Evolutionary conservation across 495 filamentous ascomycete genomes (phyloP).

Genomic region (Sordaria brevicollis): DNA sequence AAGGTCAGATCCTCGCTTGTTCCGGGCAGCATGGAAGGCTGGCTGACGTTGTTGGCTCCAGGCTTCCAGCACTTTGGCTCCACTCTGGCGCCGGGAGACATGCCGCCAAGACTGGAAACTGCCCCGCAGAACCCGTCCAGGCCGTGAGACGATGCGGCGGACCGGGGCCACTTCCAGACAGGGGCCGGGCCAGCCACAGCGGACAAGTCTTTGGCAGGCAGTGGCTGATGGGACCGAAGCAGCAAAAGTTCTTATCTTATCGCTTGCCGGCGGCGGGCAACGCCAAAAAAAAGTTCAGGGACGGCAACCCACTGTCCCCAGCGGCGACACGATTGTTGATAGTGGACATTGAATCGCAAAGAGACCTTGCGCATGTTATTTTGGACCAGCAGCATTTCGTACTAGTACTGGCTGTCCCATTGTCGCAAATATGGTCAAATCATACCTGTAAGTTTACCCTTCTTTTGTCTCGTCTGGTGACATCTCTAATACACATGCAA

Average conservation of each 20-base stretch:
- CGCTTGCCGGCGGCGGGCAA: constrained; percentile 2
- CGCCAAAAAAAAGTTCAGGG: constrained; percentile 22
- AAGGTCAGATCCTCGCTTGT: background rate
- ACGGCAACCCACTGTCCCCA: constrained; percentile 10
- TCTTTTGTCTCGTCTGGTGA: background rate
- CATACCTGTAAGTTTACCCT: constrained; percentile 61
- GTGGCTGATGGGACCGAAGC: constrained; percentile 7
- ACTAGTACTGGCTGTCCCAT: background rate
- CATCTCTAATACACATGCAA: background rate
- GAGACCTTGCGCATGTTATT: background rate
- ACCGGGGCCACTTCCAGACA: constrained; percentile 39
- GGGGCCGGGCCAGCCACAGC: constrained; percentile 17
- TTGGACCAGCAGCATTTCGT: background rate
- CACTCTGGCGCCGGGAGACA: background rate
- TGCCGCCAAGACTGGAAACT: background rate
- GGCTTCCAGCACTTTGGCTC: background rate
- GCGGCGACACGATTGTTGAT: background rate
- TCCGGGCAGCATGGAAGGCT: background rate
- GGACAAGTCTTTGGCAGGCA: background rate
- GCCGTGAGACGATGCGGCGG: constrained; percentile 20
- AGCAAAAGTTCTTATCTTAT: constrained; percentile 21
- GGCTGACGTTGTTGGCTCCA: background rate
- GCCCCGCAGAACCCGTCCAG: background rate
- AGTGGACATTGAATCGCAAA: background rate
- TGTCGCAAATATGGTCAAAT: constrained; percentile 74